Conservation (phyloP, 116 monocot genomes). For the Iris pallida region DNA sequence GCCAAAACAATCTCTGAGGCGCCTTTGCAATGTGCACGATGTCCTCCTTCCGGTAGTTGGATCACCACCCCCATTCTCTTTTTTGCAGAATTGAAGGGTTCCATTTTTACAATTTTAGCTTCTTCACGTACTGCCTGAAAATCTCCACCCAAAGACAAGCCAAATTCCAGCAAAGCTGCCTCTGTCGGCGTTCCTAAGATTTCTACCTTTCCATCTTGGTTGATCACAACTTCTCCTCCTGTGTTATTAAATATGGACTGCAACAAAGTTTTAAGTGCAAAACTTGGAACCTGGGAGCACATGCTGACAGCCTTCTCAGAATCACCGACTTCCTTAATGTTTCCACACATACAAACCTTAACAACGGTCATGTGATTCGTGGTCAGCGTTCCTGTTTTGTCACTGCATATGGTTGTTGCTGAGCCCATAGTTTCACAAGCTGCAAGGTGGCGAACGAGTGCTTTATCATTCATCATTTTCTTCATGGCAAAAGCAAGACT, state of each 20-base stretch:
- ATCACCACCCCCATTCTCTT: conserved; percentile 73
- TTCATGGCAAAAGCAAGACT: conserved; percentile 91
- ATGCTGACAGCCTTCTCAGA: conserved; percentile 5
- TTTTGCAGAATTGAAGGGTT: conserved; percentile 74
- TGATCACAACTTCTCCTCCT: conserved; percentile 56
- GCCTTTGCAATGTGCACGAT: conserved; percentile 59
- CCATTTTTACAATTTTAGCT: conserved; percentile 51
- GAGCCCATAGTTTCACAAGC: conserved; percentile 79
- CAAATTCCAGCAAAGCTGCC: conserved; percentile 68
- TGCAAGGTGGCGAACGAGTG: conserved; percentile 63
- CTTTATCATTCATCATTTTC: conserved; percentile 89
- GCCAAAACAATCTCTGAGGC: conserved; percentile 73
- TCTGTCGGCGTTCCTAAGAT: conserved; percentile 79
- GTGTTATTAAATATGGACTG: conserved; percentile 72
- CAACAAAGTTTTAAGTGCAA: conserved; percentile 35
- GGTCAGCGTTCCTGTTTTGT: conserved; percentile 77
- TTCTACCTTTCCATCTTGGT: conserved; percentile 41
- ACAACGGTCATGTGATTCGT: conserved; percentile 79
- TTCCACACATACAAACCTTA: conserved; percentile 57
- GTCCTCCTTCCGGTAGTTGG: conserved; percentile 44
- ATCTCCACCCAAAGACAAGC: conserved; percentile 54
- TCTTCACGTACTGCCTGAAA: conserved; percentile 32
- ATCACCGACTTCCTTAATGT: conserved; percentile 31
- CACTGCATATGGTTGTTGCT: conserved; percentile 61
- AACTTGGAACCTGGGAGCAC: conserved; percentile 40